phyloP scores from a whole-genome alignment of 2,329 filamentous ascomycete species.

The Aureobasidium subglaciale region DNA sequence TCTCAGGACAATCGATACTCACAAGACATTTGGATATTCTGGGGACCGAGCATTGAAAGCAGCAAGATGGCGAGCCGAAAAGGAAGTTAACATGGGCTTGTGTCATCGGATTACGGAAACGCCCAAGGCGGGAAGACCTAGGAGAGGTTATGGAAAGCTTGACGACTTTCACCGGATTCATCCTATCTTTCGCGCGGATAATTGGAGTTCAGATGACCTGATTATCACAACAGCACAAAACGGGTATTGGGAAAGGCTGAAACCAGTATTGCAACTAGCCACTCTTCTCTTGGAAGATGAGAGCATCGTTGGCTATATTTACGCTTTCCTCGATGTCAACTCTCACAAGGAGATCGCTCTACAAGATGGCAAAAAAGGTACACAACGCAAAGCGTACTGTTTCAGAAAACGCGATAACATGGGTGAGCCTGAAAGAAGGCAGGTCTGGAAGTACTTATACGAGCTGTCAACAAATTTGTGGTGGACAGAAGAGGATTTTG shows the following conservation, averaged over 20 bases:
- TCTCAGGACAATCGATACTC: not conserved
- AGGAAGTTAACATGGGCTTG: not conserved
- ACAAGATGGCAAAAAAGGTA: not conserved
- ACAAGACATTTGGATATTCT: not conserved
- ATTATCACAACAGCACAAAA: not conserved
- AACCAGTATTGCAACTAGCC: slow-evolving; percentile 2
- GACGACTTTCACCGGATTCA: not conserved
- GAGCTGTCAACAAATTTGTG: not conserved
- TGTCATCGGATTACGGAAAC: not conserved
- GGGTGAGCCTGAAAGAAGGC: not conserved
- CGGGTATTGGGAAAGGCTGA: not conserved
- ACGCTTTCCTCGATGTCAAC: not conserved
- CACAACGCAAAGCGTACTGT: not conserved
- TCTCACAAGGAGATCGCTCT: not conserved
- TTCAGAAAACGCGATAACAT: not conserved
- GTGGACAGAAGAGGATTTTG: not conserved
- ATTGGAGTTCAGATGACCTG: not conserved
- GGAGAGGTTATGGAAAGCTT: not conserved
- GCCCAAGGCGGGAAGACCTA: not conserved
- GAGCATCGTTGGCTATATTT: not conserved
- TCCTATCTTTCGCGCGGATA: not conserved
- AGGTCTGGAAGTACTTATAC: not conserved
- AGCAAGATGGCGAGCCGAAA: slow-evolving; percentile 1
- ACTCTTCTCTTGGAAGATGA: not conserved
- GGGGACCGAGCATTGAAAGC: not conserved